A percentile compares a stretch with the other conserved stretches of the same genome.
phyloP scores from a whole-genome alignment of 345 rosid genomes.

The Hibiscus mutabilis region DNA sequence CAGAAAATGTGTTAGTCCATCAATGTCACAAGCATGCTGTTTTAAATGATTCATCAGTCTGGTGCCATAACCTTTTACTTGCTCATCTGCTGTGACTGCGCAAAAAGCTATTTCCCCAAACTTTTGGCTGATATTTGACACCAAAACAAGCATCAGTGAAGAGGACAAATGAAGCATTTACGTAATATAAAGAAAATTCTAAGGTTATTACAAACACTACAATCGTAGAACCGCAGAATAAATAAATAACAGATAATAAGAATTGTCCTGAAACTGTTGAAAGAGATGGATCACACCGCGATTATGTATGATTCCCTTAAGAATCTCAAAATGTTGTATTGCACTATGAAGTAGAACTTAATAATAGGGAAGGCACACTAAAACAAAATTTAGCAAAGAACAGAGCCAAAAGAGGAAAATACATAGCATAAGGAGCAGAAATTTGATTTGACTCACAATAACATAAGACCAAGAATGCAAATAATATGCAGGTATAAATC shows the following conservation, averaged over 20 bases:
- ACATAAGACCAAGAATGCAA: background rate
- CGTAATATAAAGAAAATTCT: background rate
- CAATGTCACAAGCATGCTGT: conserved; percentile 90
- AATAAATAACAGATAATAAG: background rate
- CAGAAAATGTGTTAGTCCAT: conserved; percentile 94
- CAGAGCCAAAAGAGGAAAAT: background rate
- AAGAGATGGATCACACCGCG: background rate
- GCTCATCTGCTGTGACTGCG: conserved; percentile 99
- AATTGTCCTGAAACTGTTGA: background rate
- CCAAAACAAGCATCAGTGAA: conserved; percentile 11
- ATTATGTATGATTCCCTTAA: background rate
- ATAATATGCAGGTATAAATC: conserved; percentile 6
- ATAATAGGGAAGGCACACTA: background rate
- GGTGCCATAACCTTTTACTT: conserved; percentile 99
- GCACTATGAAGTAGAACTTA: background rate
- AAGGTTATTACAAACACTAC: background rate
- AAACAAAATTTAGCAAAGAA: background rate
- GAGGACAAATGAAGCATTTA: background rate
- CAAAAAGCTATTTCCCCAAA: conserved; percentile 99
- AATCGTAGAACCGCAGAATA: background rate
- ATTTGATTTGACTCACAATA: background rate
- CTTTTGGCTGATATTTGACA: conserved; percentile 57
- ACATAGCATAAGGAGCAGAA: background rate
- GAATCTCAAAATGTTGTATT: background rate
- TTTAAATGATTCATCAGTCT: conserved; percentile 99